Evolutionary conservation across 2,329 filamentous ascomycete genomes (phyloP), one percentile per base, ranked within the genome.

Genomic region (Fusarium chuoi): DNA sequence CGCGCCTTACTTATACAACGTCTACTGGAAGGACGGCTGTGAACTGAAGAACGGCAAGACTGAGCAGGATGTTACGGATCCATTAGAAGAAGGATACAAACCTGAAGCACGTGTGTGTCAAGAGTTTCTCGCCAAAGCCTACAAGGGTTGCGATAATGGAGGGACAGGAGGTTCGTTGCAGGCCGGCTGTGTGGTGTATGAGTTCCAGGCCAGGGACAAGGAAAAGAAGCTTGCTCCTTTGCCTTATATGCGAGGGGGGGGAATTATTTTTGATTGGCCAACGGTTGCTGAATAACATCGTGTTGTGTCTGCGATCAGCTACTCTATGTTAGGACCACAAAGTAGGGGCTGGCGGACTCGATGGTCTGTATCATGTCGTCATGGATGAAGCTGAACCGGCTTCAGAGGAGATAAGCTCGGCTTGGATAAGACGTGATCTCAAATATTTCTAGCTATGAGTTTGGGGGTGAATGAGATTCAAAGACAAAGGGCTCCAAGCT

Each of bases 261-360:
- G 14, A 2, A 28, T 28, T 28, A 12, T 24, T 46, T 20, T 41
- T 14, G 4, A 22, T n/a, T 0, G 17, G 6, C 12, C 33, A 33
- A 14, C 5, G 17, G 12, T 20, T 26, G 8, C 39, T n/a, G 17
- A 2, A 45, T 8, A 9, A 22, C 13, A 35, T 35, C 17, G 2
- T 12, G 13, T 33, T 13, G 33, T 30, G 30, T 30, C 12, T 30
- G 30, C n/a, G 4, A 12, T 30, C 11, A 30, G 30, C 33, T 5
- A 13, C 0, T 6, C 33, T 2, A 33, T 2, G 33, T 33, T 14
- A 33, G 30, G 12, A 33, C 1, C 4, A 33, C 12, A 14, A 33
- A 13, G 30, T 6, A 33, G 30, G 30, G 13, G 30, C 30, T 33
- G 30, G 30, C 30, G 30, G 30, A 33, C 4, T 33, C 13, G 30